Evolutionary conservation across 2,329 filamentous ascomycete species (phyloP).

Genomic region (Colletotrichum sp.): DNA sequence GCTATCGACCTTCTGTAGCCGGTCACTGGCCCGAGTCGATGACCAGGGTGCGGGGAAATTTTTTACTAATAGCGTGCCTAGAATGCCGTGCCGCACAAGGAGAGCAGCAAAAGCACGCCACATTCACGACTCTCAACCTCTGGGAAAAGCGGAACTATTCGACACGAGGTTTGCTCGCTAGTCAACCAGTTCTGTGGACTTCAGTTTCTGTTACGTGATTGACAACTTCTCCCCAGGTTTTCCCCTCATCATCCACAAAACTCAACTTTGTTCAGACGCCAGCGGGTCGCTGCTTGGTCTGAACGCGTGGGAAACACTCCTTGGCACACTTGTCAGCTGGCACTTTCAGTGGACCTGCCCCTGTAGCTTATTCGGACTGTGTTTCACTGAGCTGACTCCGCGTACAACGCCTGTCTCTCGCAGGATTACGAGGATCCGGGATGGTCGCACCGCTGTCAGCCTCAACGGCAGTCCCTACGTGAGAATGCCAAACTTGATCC

Average conservation of each 20-base stretch:
- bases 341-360: background rate
- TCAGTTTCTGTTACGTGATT: constrained; percentile 16
- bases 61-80: background rate
- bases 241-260: constrained; percentile 16
- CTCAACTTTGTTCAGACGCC: constrained; percentile 10
- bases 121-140: background rate
- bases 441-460: background rate
- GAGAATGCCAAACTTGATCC: background rate
- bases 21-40: background rate
- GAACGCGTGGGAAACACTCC: background rate
- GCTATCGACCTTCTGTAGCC: background rate
- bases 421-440: background rate
- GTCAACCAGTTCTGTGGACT: background rate
- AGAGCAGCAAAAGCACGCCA: background rate
- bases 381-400: background rate
- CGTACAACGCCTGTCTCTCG: background rate
- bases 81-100: background rate
- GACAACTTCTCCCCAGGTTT: constrained; percentile 7
- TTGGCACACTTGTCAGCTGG: background rate
- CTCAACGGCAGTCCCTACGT: background rate
- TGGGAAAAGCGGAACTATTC: constrained; percentile 8
- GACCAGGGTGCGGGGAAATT: background rate
- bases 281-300: constrained; percentile 1
- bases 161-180: background rate
- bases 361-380: background rate